phyloP scores from a whole-genome alignment of 1,139 yeast species.

The Kodamaea suecica region DNA sequence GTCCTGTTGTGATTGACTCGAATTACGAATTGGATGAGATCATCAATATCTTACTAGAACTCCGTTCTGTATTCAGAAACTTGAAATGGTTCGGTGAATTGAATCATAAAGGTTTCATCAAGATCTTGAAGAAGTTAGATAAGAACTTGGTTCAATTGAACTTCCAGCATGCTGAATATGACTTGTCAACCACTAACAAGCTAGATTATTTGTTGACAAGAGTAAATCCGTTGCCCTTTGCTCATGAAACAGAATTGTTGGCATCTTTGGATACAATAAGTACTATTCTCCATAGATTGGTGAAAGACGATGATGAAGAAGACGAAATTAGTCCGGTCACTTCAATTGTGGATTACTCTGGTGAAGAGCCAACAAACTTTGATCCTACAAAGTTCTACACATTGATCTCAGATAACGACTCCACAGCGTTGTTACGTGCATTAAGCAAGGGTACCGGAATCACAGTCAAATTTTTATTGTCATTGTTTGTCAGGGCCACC shows the following conservation, averaged over 20 bases:
- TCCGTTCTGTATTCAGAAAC: constrained; percentile 75
- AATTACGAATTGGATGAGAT: constrained; percentile 77
- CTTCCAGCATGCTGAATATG: constrained; percentile 11
- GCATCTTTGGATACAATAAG: constrained; percentile 56
- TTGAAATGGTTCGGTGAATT: constrained; percentile 92
- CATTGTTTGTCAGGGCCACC: constrained; percentile 65
- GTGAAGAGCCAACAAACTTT: constrained; percentile 1
- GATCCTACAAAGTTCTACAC: constrained; percentile 6
- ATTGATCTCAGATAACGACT: constrained; percentile 5
- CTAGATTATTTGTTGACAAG: constrained; percentile 65
- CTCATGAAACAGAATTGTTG: constrained; percentile 61
- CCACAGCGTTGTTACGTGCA: constrained; percentile 11
- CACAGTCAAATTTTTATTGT: constrained; percentile 44
- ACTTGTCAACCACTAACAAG: constrained; percentile 59
- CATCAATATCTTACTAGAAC: constrained; percentile 69
- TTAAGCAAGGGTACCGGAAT: constrained; percentile 17
- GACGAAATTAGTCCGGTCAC: constrained; percentile 3
- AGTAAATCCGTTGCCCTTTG: constrained; percentile 73
- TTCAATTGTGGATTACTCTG: neutral
- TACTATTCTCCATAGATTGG: constrained; percentile 44
- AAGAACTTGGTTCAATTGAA: constrained; percentile 52
- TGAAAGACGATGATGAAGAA: constrained; percentile 17
- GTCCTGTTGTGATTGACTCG: constrained; percentile 36
- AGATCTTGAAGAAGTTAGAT: constrained; percentile 87
- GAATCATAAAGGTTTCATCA: constrained; percentile 85